Evolutionary conservation across 306 rosid species (phyloP).

Genomic region (Trifolium pratense): DNA sequence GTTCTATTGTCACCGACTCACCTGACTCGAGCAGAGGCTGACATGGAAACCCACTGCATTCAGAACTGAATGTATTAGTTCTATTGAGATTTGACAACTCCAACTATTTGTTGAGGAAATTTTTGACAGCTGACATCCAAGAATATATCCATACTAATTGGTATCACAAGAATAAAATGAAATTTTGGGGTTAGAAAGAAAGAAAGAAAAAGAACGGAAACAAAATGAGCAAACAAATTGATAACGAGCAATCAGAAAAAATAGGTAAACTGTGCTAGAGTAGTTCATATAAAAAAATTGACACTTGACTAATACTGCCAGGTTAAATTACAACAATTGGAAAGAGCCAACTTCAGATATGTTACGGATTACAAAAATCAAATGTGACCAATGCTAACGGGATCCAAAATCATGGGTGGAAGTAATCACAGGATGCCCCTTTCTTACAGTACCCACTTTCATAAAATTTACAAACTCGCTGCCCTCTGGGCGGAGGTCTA

Average conservation of each 20-base stretch:
- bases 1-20: conserved; percentile 20
- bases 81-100: conserved; percentile 25
- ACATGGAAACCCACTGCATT: conserved; percentile 13
- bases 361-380: conserved; percentile 64
- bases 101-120: conserved; percentile 20
- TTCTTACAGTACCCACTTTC: conserved; percentile 80
- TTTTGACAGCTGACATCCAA: conserved; percentile 25
- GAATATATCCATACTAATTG: conserved; percentile 15
- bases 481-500: conserved; percentile 71
- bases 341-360: conserved; percentile 54
- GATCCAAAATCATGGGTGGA: conserved; percentile 76
- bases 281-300: conserved; percentile 48
- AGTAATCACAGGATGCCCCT: conserved; percentile 74
- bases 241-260: conserved; percentile 16
- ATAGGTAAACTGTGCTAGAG: conserved; percentile 15
- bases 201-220: conserved; percentile 9
- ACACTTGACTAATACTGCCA: conserved; percentile 61
- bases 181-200: conserved; percentile 15
- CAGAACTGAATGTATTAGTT: conserved; percentile 17
- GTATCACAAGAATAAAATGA: conserved; percentile 20
- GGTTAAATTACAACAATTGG: conserved; percentile 71
- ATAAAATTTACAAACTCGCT: conserved; percentile 84
- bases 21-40: conserved; percentile 21
- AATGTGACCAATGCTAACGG: conserved; percentile 47
- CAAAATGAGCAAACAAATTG: background rate